Conservation (phyloP, 768 basidiomycete species). For the Russula abietina region DNA sequence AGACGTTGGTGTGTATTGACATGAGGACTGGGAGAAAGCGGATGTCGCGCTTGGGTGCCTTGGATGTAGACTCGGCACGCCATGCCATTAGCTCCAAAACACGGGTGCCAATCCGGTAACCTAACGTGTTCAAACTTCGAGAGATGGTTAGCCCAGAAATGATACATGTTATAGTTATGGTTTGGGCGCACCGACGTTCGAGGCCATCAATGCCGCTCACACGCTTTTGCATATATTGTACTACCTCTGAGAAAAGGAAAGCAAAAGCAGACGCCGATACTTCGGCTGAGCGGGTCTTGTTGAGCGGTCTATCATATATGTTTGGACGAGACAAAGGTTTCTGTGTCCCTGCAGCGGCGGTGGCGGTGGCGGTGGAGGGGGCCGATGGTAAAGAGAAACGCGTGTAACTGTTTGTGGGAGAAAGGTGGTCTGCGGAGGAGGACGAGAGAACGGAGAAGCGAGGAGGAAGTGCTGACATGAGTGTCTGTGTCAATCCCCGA, state of each 20-base stretch:
- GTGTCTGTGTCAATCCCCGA: not conserved
- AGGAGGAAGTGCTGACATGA: constrained; percentile 47
- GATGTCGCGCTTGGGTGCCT: constrained; percentile 89
- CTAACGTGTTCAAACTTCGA: constrained; percentile 81
- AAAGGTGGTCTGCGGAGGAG: constrained; percentile 41
- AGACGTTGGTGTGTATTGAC: constrained; percentile 92
- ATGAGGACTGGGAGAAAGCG: constrained; percentile 87
- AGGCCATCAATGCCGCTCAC: constrained; percentile 93
- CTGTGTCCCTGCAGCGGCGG: constrained; percentile 34
- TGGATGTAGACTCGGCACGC: constrained; percentile 70
- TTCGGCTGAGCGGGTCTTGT: constrained; percentile 80
- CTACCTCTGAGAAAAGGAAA: constrained; percentile 89
- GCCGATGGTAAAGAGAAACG: constrained; percentile 65
- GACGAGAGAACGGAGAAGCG: constrained; percentile 64
- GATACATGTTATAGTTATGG: constrained; percentile 3
- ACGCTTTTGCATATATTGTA: constrained; percentile 94
- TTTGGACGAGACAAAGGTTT: constrained; percentile 48
- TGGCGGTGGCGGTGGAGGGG: constrained; percentile 38
- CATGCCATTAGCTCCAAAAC: constrained; percentile 82
- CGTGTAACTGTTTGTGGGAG: constrained; percentile 55
- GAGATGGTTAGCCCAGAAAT: not conserved
- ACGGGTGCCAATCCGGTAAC: constrained; percentile 85
- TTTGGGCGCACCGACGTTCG: constrained; percentile 67
- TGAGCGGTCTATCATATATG: constrained; percentile 86
- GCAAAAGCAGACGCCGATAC: constrained; percentile 78